Evolutionary conservation across 345 rosid genomes (phyloP), one percentile per base, ranked within the genome.

Genomic region (Euphorbia tirucalli): DNA sequence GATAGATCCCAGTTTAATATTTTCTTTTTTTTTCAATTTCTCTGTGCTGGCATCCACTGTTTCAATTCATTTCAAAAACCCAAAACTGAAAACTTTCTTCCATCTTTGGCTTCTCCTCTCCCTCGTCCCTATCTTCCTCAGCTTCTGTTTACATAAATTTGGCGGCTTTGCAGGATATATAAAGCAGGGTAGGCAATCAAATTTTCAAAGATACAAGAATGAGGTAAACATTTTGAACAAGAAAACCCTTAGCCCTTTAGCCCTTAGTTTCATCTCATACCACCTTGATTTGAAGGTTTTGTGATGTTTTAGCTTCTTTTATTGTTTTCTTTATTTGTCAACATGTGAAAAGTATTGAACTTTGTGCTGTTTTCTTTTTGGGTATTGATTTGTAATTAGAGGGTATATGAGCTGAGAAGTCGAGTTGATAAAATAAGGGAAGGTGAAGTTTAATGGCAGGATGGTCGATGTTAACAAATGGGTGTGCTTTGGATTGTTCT

Each of bases 391-490:
- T 71, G 32, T 57, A 58, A 68, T 41, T 22, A 55, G n/a, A 39
- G 41, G 65, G 21, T 25, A 39, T 28, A 13, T 24, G 22, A 43
- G 57, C 16, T 50, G 18, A 35, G 63, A 18, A 27, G 52, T 35
- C 7, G 8, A 37, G 41, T 37, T 21, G 6, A 46, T 57, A 46
- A 39, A 52, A 39, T 39, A 50, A 19, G 32, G 41, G 35, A 21
- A n/a, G 16, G 25, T 52, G 4, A 2, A 68, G 57, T 68, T 73
- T 79, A 71, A 87, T 89, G 91, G 90, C 85, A 73, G 80, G 90
- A 74, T 86, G 87, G 85, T 82, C 86, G 48, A 75, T 56, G 75
- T 74, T 82, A 27, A 69, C 49, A 72, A 69, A 74, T 74, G 84
- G 81, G 80, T 65, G 81, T 77, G 73, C 50, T 70, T 68, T 77